These are phyloP conservation scores for Cytospora leucostoma DNA, from an alignment of 2,329 filamentous ascomycete species.

Conservation along the genomic window DNA sequence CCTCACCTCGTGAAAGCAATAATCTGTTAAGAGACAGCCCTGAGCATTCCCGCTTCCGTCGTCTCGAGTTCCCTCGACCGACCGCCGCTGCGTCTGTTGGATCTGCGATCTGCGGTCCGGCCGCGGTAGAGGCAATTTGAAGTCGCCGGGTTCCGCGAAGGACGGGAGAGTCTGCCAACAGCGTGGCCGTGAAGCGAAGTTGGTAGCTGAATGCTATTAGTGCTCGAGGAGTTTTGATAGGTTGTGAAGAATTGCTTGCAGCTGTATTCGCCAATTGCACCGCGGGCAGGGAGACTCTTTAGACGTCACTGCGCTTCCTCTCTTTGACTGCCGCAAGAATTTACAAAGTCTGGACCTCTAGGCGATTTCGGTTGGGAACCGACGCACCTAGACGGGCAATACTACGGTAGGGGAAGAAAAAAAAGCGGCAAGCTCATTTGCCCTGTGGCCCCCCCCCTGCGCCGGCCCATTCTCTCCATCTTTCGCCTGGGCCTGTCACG, in stretches of 20 bases:
- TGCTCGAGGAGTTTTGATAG: neutral
- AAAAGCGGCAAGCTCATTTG: constrained; percentile 5
- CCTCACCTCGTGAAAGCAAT: neutral
- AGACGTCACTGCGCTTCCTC: neutral
- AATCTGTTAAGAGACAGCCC: neutral
- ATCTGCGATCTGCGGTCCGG: neutral
- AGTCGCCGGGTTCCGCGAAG: neutral
- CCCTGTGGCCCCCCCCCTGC: constrained; percentile 8
- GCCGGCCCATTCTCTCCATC: constrained; percentile 28
- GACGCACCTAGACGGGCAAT: constrained; percentile 6
- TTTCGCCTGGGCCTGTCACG: constrained; percentile 33
- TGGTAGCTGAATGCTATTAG: neutral
- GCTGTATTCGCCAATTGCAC: neutral
- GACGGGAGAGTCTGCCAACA: neutral
- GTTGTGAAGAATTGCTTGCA: neutral
- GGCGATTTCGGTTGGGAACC: constrained; percentile 15
- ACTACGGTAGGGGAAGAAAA: neutral
- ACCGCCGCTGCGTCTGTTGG: neutral
- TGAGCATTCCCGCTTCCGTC: neutral
- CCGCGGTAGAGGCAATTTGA: neutral
- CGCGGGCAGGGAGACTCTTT: neutral
- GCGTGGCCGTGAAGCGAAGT: neutral
- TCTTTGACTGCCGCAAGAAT: neutral
- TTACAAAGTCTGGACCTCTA: neutral
- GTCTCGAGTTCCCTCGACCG: neutral